Conservation (phyloP, 148 eudicot species). For the Rhododendron simsii region DNA sequence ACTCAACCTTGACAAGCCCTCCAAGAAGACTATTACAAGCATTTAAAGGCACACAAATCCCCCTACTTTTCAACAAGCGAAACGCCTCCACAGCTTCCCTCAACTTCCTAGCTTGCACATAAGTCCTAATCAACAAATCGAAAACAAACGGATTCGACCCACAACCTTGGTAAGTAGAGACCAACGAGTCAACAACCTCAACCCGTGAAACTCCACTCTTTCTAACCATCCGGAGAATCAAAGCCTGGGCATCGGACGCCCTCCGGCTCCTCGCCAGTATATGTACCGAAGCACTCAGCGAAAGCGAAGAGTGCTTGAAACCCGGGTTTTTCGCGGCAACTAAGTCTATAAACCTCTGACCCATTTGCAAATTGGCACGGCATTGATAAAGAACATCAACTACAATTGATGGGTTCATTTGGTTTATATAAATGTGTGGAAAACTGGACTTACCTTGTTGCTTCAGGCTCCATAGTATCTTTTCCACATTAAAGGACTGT, state of each 20-base stretch:
- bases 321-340: slow-evolving; percentile 38
- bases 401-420: slow-evolving; percentile 41
- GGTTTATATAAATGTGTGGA: slow-evolving; percentile 12
- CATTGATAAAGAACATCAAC: slow-evolving; percentile 42
- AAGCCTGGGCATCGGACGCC: slow-evolving; percentile 59
- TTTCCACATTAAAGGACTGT: slow-evolving; percentile 39
- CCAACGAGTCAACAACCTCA: slow-evolving; percentile 57
- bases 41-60: slow-evolving; percentile 60
- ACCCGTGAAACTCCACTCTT: slow-evolving; percentile 57
- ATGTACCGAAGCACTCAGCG: slow-evolving; percentile 51
- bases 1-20: slow-evolving; percentile 77
- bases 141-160: slow-evolving; percentile 49
- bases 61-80: slow-evolving; percentile 30
- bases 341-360: slow-evolving; percentile 47
- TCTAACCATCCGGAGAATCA: slow-evolving; percentile 66
- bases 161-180: slow-evolving; percentile 32
- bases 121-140: slow-evolving; percentile 79
- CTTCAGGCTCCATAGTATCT: slow-evolving; percentile 43
- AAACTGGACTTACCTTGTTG: slow-evolving; percentile 35
- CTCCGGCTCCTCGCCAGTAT: slow-evolving; percentile 48
- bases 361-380: slow-evolving; percentile 39
- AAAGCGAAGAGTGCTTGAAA: slow-evolving; percentile 53
- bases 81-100: slow-evolving; percentile 73
- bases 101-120: slow-evolving; percentile 81
- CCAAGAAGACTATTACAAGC: slow-evolving; percentile 82